Percentiles rank a stretch among this genome's conserved stretches.
Conservation (phyloP, 2,329 filamentous ascomycete species). For the Hirsutella minnesotensis region DNA sequence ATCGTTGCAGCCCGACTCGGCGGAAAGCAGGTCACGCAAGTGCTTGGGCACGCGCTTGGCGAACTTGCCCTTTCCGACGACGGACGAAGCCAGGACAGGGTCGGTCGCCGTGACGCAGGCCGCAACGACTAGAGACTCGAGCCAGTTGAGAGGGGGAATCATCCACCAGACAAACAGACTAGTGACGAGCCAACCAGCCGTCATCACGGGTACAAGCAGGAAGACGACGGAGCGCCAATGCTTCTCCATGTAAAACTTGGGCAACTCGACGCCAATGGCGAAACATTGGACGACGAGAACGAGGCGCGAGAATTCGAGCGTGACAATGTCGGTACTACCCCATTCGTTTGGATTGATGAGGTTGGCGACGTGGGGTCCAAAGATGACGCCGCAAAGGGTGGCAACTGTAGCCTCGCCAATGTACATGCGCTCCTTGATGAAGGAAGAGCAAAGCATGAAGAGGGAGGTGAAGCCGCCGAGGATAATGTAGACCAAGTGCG, state of each 20-base stretch:
- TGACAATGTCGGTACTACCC: slow-evolving; percentile 79
- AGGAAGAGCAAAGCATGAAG: slow-evolving; percentile 96
- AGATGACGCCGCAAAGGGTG: slow-evolving; percentile 77
- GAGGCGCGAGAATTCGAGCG: slow-evolving; percentile 79
- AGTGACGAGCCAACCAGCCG: slow-evolving; percentile 85
- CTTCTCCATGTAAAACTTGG: slow-evolving; percentile 91
- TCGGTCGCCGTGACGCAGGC: slow-evolving; percentile 97
- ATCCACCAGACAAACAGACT: slow-evolving; percentile 95
- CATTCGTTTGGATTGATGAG: slow-evolving; percentile 65
- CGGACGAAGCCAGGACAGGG: slow-evolving; percentile 90
- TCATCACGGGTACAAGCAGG: slow-evolving; percentile 91
- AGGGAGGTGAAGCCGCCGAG: slow-evolving; percentile 92
- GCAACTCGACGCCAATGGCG: slow-evolving; percentile 80
- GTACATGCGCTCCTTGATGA: slow-evolving; percentile 97
- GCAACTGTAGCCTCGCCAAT: slow-evolving; percentile 97
- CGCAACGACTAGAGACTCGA: slow-evolving; percentile 76
- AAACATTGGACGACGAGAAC: slow-evolving; percentile 90
- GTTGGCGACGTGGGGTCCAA: slow-evolving; percentile 73
- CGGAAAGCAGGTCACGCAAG: slow-evolving; percentile 85
- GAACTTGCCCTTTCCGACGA: slow-evolving; percentile 98
- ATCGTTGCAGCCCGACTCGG: slow-evolving; percentile 97
- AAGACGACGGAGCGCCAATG: slow-evolving; percentile 91
- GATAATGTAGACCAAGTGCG: slow-evolving; percentile 97
- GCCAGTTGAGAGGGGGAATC: slow-evolving; percentile 66
- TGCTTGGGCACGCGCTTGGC: slow-evolving; percentile 96